Percentiles rank a stretch among this genome's conserved stretches.
phyloP scores from a whole-genome alignment of 495 filamentous ascomycete genomes.

The Daldinia grandis region DNA sequence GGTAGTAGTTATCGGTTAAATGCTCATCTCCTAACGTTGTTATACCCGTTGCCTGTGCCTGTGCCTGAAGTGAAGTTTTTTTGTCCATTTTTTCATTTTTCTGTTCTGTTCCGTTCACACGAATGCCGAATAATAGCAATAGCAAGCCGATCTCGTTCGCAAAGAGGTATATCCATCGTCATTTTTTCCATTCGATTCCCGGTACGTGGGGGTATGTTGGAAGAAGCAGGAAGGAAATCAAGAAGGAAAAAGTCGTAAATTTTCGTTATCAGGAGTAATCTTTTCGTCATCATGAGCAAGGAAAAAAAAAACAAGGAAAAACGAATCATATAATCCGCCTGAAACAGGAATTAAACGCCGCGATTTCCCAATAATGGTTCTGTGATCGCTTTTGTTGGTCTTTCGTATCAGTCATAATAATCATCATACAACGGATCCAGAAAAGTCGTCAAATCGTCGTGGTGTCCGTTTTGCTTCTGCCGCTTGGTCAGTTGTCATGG shows the following conservation, averaged over 20 bases:
- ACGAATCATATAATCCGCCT: constrained; percentile 11
- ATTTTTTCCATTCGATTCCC: neutral
- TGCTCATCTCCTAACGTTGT: neutral
- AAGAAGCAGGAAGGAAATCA: constrained; percentile 2
- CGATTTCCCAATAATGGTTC: constrained; percentile 11
- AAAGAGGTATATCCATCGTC: constrained; percentile 5
- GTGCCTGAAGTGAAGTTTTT: neutral
- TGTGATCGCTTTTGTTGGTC: constrained; percentile 15
- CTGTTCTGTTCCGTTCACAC: neutral
- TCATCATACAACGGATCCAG: constrained; percentile 16
- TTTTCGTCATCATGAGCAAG: constrained; percentile 28
- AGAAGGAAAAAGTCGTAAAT: constrained; percentile 21
- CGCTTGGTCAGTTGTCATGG: neutral
- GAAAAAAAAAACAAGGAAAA: constrained; percentile 1
- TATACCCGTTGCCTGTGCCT: neutral
- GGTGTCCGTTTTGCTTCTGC: constrained; percentile 5
- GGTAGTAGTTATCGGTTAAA: neutral
- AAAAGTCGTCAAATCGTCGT: constrained; percentile 3
- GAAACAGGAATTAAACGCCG: constrained; percentile 27
- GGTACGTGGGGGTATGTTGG: neutral
- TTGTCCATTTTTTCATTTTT: neutral
- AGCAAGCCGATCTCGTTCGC: constrained; percentile 6
- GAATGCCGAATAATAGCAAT: neutral
- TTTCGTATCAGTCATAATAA: constrained; percentile 29
- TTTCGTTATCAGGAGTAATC: constrained; percentile 15